phyloP scores from a whole-genome alignment of 306 rosid species.

The Parietaria judaica region DNA sequence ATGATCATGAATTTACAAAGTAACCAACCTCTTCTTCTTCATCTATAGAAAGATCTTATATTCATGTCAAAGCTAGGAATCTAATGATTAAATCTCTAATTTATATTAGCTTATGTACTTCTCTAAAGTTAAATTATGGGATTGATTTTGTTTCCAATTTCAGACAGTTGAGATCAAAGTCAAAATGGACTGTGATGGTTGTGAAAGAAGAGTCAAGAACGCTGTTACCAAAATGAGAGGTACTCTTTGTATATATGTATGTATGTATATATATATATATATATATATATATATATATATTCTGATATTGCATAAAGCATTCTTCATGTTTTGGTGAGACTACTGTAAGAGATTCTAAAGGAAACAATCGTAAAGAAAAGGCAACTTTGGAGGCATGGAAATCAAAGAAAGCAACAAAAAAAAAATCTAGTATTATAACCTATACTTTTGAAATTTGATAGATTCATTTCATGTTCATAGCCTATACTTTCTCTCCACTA shows the following conservation, averaged over 20 bases:
- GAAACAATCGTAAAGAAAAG: slow-evolving; percentile 6
- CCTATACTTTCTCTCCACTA: too few species aligned
- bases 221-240: slow-evolving; percentile 72
- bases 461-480: too few species aligned
- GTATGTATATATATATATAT: too few species aligned
- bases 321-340: slow-evolving; percentile 6
- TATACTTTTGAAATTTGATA: too few species aligned
- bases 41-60: background rate
- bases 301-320: background rate
- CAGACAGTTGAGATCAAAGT: slow-evolving; percentile 84
- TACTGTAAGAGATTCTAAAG: background rate
- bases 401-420: background rate
- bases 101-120: too few species aligned
- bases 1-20: slow-evolving; percentile 2
- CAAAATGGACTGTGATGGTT: slow-evolving; percentile 92
- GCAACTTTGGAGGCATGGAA: background rate
- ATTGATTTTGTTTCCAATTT: slow-evolving; percentile 7
- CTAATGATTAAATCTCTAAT: too few species aligned
- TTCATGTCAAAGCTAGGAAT: too few species aligned
- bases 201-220: slow-evolving; percentile 72
- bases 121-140: background rate
- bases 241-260: too few species aligned
- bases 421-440: too few species aligned
- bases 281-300: too few species aligned
- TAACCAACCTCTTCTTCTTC: background rate